phyloP scores from a whole-genome alignment of 176 grass and related monocot species.

The Oryza glaberrima region DNA sequence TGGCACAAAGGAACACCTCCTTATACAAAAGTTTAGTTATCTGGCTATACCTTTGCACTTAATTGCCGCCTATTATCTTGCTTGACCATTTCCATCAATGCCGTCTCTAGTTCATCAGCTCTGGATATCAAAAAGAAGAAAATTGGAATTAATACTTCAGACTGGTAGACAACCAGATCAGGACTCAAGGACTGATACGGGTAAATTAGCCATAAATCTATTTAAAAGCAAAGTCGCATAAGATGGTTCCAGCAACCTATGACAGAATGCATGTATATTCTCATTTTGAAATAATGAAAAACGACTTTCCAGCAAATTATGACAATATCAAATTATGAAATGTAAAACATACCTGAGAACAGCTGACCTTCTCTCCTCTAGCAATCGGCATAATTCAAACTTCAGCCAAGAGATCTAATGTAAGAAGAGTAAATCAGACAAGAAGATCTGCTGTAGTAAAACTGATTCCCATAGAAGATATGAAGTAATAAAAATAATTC shows the following conservation, averaged over 20 bases:
- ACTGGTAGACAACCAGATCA: neutral
- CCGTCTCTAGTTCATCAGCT: conserved; percentile 97
- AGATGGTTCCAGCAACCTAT: conserved; percentile 35
- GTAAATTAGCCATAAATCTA: neutral
- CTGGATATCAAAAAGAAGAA: conserved; percentile 48
- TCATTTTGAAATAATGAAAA: neutral
- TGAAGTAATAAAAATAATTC: conserved; percentile 33
- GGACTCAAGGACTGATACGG: neutral
- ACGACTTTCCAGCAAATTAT: conserved; percentile 40
- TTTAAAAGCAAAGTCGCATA: conserved; percentile 9
- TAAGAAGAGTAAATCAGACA: neutral
- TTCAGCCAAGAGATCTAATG: conserved; percentile 81
- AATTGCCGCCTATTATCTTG: conserved; percentile 92
- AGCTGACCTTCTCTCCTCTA: conserved; percentile 96
- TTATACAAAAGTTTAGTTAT: conserved; percentile 21
- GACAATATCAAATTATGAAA: conserved; percentile 21
- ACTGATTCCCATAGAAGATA: neutral
- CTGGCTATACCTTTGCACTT: conserved; percentile 81
- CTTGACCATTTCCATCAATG: conserved; percentile 99
- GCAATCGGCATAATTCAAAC: conserved; percentile 79
- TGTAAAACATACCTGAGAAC: conserved; percentile 72
- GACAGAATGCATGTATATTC: neutral
- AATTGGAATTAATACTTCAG: neutral
- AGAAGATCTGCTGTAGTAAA: neutral
- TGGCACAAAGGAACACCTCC: conserved; percentile 19